Base-by-base conservation (phyloP, 1,139 yeast genomes). In the Zygoascus sp. region DNA sequence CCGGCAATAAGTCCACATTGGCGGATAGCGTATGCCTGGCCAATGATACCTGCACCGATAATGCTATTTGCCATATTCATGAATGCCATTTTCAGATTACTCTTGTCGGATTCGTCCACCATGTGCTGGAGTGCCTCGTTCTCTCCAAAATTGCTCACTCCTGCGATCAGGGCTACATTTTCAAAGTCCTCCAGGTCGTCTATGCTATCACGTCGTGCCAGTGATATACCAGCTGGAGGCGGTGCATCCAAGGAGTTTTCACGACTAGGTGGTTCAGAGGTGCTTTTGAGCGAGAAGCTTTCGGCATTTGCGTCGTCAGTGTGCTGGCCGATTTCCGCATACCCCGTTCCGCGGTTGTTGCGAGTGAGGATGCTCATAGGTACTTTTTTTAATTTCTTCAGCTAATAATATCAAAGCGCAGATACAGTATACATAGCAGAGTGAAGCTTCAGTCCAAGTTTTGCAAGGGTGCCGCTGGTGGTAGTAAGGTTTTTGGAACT, bases 61-160 rank as follows among this genome's bases (percentile, higher is more conserved):
- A 89, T 90, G 13, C 68, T 83, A 65, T 90, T 90, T 19, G 97
- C 95, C 96, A 90, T 89, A 65, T 90, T 90, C 95, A 90, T 86
- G 60, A 90, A 89, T 10, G 97, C 97, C 89, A 85, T 84, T 52
- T 76, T 76, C 76, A 89, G 74, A 52, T 70, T 75, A n/a, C 70
- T 65, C 50, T 68, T 68, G 44, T 58, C 62, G 2, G 78, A 70
- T 40, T 73, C 63, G 16, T 56, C 58, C 21, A 64, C 58, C 34
- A 64, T 49, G 15, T 53, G 49, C 32, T 51, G 53, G 22, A 61
- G 50, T 4, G 50, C 50, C 39, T 56, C 58, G 46, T 61, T 61
- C 19, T 36, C 36, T 5, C 45, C 45, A 21, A 42, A 28, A 21
- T 42, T 37, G 25, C 39, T 8, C 3, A 37, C 36, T 10, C 45